Evolutionary conservation across 495 filamentous ascomycete genomes (phyloP), one percentile per base, ranked within the genome.

Genomic region (Hypoxylon perforatum): DNA sequence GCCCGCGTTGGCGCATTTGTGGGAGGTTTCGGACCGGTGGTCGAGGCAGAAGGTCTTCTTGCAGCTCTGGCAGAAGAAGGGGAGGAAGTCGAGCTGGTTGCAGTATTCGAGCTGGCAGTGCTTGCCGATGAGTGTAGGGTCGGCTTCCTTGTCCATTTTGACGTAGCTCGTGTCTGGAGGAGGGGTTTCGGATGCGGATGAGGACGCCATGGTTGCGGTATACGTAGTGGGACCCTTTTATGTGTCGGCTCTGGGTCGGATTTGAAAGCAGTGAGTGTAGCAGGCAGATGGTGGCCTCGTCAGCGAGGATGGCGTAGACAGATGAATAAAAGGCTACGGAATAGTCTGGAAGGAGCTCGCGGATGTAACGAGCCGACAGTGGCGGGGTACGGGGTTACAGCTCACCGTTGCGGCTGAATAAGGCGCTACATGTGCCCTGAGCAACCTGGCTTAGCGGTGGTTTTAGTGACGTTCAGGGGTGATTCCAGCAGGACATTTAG

Each of bases 51-150:
- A 99, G 47, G 90, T 96, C 46, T 88, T 85, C 65, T 73, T 69
- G 72, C 95, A 99, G 74, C 89, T 93, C 77, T 95, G 91, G 84
- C 95, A 99, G 67, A 87, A 84, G 81, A 97, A 99, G 38, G 95
- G 95, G 10, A 99, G 89, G 81, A 98, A 98, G 80, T 98, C 96
- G 46, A 98, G 91, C 72, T 91, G 89, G 75, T 93, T 88, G 85
- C 95, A 99, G 84, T 92, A 93, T 65, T 87, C 78, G 79, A 91
- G 88, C 78, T 97, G 88, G 84, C 95, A 99, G 81, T 97, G 93
- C 55, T 88, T 86, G 70, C 95, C 95, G 75, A 98, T 91, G 10
- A 92, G 85, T 66, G 90, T 88, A 36, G 92, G 86, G 79, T 97
- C 92, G 72, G 79, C 78, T 69, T 89, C 83, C 78, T 89, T 88